phyloP scores from a whole-genome alignment of 2,329 filamentous ascomycete species.

The Mycosphaerella arachidis region DNA sequence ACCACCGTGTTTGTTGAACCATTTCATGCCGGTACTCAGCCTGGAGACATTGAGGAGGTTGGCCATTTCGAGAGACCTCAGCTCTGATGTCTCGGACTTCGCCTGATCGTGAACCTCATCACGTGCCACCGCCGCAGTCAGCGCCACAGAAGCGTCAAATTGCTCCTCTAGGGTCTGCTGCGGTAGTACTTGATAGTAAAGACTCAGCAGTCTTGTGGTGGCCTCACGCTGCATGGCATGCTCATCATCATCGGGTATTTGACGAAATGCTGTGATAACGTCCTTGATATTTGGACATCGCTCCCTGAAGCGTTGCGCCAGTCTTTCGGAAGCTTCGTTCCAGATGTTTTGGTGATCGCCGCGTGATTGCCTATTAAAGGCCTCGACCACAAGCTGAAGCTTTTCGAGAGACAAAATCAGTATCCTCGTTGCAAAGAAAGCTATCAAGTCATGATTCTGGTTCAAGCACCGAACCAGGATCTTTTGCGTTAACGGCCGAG shows the following conservation, averaged over 20 bases:
- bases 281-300: conserved; percentile 79
- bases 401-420: conserved; percentile 77
- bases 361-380: conserved; percentile 44
- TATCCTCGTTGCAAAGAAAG: conserved; percentile 77
- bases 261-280: conserved; percentile 68
- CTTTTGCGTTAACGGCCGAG: conserved; percentile 74
- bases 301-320: conserved; percentile 70
- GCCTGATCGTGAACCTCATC: conserved; percentile 34
- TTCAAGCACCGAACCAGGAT: conserved; percentile 74
- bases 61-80: conserved; percentile 70
- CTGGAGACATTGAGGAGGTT: conserved; percentile 76
- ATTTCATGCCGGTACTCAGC: conserved; percentile 78
- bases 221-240: conserved; percentile 68
- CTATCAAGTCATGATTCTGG: conserved; percentile 71
- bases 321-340: conserved; percentile 62
- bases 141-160: conserved; percentile 77
- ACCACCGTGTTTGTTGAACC: conserved; percentile 72
- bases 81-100: conserved; percentile 30
- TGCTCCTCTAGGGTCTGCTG: conserved; percentile 75
- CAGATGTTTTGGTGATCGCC: conserved; percentile 53
- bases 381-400: conserved; percentile 58
- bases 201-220: conserved; percentile 68
- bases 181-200: conserved; percentile 83
- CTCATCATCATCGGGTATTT: conserved; percentile 59
- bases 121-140: conserved; percentile 64